Base-by-base conservation (phyloP, 2,329 filamentous ascomycete genomes). In the Nigrograna mackinnonii region DNA sequence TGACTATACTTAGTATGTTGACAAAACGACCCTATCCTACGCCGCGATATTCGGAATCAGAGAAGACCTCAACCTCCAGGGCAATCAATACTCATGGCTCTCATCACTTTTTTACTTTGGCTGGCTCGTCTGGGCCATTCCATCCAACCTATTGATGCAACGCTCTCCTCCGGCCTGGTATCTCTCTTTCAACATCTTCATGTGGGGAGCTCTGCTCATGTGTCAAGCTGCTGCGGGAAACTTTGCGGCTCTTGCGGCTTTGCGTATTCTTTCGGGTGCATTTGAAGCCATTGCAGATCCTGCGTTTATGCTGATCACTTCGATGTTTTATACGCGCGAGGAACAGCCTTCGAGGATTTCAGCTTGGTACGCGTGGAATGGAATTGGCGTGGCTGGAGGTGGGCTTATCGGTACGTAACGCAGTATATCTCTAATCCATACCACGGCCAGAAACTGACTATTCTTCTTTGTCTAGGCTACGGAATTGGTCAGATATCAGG, bases 11-110 rank as follows among this genome's bases (percentile, higher is more conserved):
- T 14, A 28, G 24, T 28, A 28, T 28, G 41, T 46, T 28, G 45
- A 50, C 33, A 52, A 51, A 37, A 53, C 79, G 0, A 83, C 80
- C 0, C 66, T 84, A 22, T 80, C 76, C 1, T 36, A 36, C 16
- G 83, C 83, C 1, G 82, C 83, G 17, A 80, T 86, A 40, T 84
- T 85, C 41, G 81, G 81, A 1, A 79, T 86, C 44, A 69, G 73
- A 14, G 73, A 82, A 2, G 81, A 83, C 46, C 69, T 85, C 7
- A 47, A 74, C 9, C 70, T 85, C 1, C 66, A 73, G 17, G 79
- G 79, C 2, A 73, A 74, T 0, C 68, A 83, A 44, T 85, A 85
- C 53, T 79, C 69, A 44, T 82, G 79, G 79, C 64, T 80, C 1
- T 74, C 68, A 28, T 74, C 70, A 40, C 72, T 79, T 12, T 82